Evolutionary conservation across 495 filamentous ascomycete species (phyloP).

Genomic region (Lasiosphaeriaceae sp.): DNA sequence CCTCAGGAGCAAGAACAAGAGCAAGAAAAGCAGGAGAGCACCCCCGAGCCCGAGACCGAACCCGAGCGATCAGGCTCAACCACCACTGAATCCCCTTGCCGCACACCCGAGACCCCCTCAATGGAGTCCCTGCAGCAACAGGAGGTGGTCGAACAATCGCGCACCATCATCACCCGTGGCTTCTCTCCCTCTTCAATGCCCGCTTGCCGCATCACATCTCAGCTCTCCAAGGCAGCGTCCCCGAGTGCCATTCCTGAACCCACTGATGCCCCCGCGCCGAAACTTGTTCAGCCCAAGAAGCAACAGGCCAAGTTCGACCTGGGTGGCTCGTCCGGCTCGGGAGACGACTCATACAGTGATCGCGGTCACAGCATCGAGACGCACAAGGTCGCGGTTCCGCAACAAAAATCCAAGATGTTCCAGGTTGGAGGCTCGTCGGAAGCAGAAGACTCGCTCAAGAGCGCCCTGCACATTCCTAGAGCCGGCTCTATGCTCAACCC

Average conservation of each 20-base stretch:
- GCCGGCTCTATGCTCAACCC: slow-evolving; percentile 41
- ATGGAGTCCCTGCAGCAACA: slow-evolving; percentile 30
- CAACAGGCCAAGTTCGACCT: slow-evolving; percentile 52
- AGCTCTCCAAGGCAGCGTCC: slow-evolving; percentile 21
- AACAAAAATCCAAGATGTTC: slow-evolving; percentile 70
- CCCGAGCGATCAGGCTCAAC: slow-evolving; percentile 33
- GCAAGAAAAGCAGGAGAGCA: slow-evolving; percentile 24
- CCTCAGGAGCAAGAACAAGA: neutral
- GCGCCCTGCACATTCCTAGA: slow-evolving; percentile 51
- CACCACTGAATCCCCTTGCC: slow-evolving; percentile 33
- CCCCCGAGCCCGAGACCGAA: slow-evolving; percentile 15
- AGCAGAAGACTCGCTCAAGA: slow-evolving; percentile 74
- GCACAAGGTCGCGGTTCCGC: slow-evolving; percentile 46
- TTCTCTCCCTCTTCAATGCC: slow-evolving; percentile 79
- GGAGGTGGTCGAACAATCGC: slow-evolving; percentile 35
- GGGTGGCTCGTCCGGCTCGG: slow-evolving; percentile 48
- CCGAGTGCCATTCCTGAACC: slow-evolving; percentile 41
- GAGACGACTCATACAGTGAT: slow-evolving; percentile 42
- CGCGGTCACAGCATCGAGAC: slow-evolving; percentile 41
- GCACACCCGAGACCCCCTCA: slow-evolving; percentile 25
- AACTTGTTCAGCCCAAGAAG: slow-evolving; percentile 45
- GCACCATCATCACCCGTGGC: slow-evolving; percentile 74
- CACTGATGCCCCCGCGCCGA: slow-evolving; percentile 42
- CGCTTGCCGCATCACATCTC: slow-evolving; percentile 44
- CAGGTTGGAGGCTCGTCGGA: slow-evolving; percentile 79